These are phyloP conservation scores for Tuber calosporum DNA, from an alignment of 495 filamentous ascomycete species.

Conservation along the genomic window DNA sequence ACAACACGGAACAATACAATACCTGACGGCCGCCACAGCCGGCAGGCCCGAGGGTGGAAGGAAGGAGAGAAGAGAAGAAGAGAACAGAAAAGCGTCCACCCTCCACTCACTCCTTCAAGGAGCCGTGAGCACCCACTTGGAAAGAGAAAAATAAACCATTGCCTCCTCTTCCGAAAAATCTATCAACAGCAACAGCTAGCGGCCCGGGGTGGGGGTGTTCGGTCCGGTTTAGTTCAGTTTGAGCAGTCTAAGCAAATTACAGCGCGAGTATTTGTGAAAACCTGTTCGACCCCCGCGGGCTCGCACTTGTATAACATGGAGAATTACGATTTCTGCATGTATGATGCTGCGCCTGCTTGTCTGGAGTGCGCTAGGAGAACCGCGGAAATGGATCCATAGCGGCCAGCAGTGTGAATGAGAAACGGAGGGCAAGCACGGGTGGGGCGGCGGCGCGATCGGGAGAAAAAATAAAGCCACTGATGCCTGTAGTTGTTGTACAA, in stretches of 20 bases:
- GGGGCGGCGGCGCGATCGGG: background rate
- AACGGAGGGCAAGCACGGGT: background rate
- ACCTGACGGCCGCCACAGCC: background rate
- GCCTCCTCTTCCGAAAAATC: background rate
- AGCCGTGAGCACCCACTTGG: background rate
- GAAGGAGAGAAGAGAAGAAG: background rate
- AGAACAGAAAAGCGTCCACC: background rate
- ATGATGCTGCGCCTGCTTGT: background rate
- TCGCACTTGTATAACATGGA: background rate
- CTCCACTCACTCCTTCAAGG: background rate
- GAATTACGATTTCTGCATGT: background rate
- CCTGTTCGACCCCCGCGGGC: background rate
- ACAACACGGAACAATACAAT: background rate
- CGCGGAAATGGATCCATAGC: background rate
- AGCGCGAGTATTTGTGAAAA: background rate
- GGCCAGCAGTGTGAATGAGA: background rate
- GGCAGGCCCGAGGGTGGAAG: background rate
- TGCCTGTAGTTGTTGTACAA: too few relatives aligned
- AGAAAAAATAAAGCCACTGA: background rate
- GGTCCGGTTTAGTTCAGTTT: background rate
- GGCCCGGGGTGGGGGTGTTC: background rate
- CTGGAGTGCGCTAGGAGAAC: background rate
- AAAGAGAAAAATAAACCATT: background rate
- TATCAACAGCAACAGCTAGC: background rate
- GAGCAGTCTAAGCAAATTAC: background rate